A percentile compares a stretch with the other conserved stretches of the same genome.
Evolutionary conservation across 2,329 filamentous ascomycete species (phyloP).

Genomic region (Cercospora zeina): DNA sequence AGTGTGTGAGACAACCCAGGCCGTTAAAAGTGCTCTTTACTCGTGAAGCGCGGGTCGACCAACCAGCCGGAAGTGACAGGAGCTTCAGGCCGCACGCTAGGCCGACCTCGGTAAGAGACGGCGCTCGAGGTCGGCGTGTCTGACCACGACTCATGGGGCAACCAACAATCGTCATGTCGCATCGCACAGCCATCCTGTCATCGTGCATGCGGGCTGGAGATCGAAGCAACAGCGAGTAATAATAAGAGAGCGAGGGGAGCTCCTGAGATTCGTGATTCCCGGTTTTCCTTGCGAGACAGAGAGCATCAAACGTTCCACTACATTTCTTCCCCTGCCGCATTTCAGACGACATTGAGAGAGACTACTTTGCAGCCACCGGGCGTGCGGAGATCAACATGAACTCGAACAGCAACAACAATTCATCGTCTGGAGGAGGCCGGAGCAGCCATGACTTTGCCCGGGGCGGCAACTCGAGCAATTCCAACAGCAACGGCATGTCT

Average conservation of each 20-base stretch:
- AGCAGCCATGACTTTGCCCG: slow-evolving; percentile 20
- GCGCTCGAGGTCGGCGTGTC: slow-evolving; percentile 11
- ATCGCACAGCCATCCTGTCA: slow-evolving; percentile 16
- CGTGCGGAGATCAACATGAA: slow-evolving; percentile 9
- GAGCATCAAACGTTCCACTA: background rate
- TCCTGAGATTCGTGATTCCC: background rate
- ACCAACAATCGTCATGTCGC: slow-evolving; percentile 15
- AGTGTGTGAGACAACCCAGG: background rate
- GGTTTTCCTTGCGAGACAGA: background rate
- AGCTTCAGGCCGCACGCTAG: slow-evolving; percentile 15
- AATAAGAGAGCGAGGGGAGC: background rate
- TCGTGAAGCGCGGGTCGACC: background rate
- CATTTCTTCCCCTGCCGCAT: slow-evolving; percentile 3
- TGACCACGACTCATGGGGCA: slow-evolving; percentile 13
- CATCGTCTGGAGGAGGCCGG: slow-evolving; percentile 12
- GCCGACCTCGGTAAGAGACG: slow-evolving; percentile 9
- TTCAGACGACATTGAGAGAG: background rate
- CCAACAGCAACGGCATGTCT: slow-evolving; percentile 4
- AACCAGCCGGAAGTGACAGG: slow-evolving; percentile 1
- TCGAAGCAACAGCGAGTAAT: background rate
- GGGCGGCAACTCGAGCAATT: slow-evolving; percentile 16
- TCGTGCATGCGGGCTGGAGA: slow-evolving; percentile 12
- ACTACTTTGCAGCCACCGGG: background rate
- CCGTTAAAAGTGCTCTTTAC: background rate
- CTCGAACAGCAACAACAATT: slow-evolving; percentile 16